Base-by-base conservation (phyloP, 1,284 basidiomycete genomes). In the Coriolopsis trogii region DNA sequence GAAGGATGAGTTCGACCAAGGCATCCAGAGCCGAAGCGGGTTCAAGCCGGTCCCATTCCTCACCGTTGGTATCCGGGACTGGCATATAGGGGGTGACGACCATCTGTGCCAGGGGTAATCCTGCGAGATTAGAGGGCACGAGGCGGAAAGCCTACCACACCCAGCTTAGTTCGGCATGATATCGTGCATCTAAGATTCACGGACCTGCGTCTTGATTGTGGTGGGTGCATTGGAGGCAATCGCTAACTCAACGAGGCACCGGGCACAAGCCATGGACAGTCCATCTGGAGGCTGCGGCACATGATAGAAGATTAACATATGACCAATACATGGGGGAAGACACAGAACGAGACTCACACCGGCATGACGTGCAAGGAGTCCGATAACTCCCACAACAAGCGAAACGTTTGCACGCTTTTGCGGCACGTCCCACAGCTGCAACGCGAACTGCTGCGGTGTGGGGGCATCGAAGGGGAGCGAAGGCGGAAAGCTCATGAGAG, bases 191-290 rank as follows among this genome's bases (percentile, higher is more conserved):
- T n/a, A 30, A 24, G 13, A 28, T 10, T 18, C 10, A 42, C 65
- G 39, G 65, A 89, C 89, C 75, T 93, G 91, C 1, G 87, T 87
- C 74, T 99, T 98, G 53, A 99, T 73, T 4, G 77, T 63, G 12
- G 89, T 86, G 0, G 97, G 96, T 0, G 93, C 92, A 66, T 98
- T 97, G 25, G 93, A 96, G 3, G 94, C 90, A 20, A 99, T 78
- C 0, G 89, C 88, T 9, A 97, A 75, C 68, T 99, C 95, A 20
- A 94, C 70, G 16, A 99, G 80, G 68, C 91, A 92, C 37, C 95
- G 84, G 0, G 88, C 87, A 62, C 91, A 88, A 4, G 89, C 80
- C 38, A 79, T 76, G 56, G 72, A 72, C 61, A 64, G 45, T 16
- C 55, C 53, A 37, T 87, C 87, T 61, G 79, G 79, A 44, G 73